Base-by-base conservation (phyloP, 805 yeast genomes). In the Metschnikowia drakensbergensis region DNA sequence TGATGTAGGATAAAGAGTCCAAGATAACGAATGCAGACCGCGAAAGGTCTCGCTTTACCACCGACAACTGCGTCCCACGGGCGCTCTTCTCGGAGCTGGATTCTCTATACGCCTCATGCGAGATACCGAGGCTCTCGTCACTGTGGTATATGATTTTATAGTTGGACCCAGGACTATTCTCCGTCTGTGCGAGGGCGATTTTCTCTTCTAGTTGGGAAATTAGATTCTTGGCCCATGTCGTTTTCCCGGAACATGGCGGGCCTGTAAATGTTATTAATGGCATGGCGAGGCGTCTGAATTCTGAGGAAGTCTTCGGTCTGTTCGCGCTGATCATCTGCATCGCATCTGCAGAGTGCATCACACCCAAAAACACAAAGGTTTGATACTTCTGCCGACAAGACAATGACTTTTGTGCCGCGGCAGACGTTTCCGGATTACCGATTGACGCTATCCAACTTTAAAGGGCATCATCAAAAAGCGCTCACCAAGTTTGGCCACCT, bases 401-500 rank as follows among this genome's bases (percentile, higher is more conserved):
- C 3, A 9, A 67, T 68, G 72, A 49, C 63, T 5, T 89, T 89
- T 60, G 62, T 76, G 10, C 96, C 97, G 0, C 67, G 97, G 44
- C 59, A 69, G 32, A 62, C 65, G n/a, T 91, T 91, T 58, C 96
- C 97, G 1, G 74, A 76, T 10, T 86, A 86, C 62, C 80, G 80
- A 44, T 78, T 90, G 10, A 74, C 82, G 0, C 66, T 85, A 22
- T 82, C 94, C 1, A 90, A 87, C 63, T 89, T 89, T 68, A 88
- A 88, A 58, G 97, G 97, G 9, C 97, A 91, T 62, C 98, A 92
- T 58, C 80, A 82, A 52, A 83, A 81, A 52, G 96, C 97, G 0
- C 69, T 92, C 28, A 77, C 81, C 41, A 76, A 70, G 51, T 80
- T 91, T 69, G 76, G 81, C 10, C 80, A 77, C 33, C 63, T 88